phyloP scores from a whole-genome alignment of 2,329 filamentous ascomycete genomes.

The Colletotrichum siamense region DNA sequence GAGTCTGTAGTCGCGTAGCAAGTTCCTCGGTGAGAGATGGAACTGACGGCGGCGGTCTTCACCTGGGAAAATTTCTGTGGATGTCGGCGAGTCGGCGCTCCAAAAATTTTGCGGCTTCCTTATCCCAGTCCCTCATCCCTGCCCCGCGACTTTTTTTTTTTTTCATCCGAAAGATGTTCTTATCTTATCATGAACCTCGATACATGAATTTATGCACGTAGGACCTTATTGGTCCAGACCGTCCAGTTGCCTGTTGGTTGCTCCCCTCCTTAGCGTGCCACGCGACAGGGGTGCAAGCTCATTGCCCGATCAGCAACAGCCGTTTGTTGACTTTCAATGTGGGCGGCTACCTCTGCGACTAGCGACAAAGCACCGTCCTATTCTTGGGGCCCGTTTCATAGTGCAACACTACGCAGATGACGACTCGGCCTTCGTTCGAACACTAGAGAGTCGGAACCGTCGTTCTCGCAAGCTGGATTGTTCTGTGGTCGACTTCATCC shows the following conservation, averaged over 20 bases:
- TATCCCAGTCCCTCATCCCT: constrained; percentile 4
- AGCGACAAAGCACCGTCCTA: neutral
- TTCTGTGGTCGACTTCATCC: neutral
- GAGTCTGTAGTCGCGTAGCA: neutral
- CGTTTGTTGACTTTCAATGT: constrained; percentile 22
- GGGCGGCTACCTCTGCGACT: neutral
- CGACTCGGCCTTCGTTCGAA: neutral
- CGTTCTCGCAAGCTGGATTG: neutral
- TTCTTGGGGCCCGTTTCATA: neutral
- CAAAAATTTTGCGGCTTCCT: constrained; percentile 4
- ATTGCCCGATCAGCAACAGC: constrained; percentile 20
- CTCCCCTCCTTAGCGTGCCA: constrained; percentile 2
- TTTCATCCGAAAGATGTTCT: neutral
- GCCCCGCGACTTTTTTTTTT: constrained; percentile 4
- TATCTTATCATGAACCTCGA: constrained; percentile 4
- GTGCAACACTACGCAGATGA: neutral
- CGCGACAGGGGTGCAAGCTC: constrained; percentile 15
- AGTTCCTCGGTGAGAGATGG: constrained; percentile 6
- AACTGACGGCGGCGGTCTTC: constrained; percentile 1
- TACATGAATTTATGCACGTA: constrained; percentile 7
- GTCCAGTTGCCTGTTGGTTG: neutral
- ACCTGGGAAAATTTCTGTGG: constrained; percentile 22
- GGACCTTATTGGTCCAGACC: neutral
- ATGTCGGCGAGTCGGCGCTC: neutral
- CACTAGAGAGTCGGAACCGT: neutral